A percentile compares a stretch with the other conserved stretches of the same genome.
Conservation (phyloP, 306 rosid genomes). For the Fagus sylvatica region DNA sequence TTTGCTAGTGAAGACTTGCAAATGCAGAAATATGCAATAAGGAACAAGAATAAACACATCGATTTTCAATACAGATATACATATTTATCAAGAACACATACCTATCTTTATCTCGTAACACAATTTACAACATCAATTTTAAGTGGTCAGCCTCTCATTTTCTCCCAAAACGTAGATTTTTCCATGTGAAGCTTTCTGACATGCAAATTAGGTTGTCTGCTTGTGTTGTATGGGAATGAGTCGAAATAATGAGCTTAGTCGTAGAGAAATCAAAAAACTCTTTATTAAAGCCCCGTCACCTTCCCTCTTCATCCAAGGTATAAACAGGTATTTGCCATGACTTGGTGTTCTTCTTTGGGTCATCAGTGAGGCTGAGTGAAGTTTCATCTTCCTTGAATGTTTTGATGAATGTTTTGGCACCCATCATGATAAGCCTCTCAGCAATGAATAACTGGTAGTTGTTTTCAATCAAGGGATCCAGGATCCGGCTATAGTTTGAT, state of each 20-base stretch:
- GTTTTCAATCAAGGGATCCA: conserved; percentile 68
- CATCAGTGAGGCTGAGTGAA: conserved; percentile 81
- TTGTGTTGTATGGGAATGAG: background rate
- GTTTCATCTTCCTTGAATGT: conserved; percentile 80
- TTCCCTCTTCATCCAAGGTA: conserved; percentile 53
- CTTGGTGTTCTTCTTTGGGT: conserved; percentile 91
- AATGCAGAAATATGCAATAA: background rate
- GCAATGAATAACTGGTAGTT: conserved; percentile 88
- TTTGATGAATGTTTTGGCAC: conserved; percentile 76
- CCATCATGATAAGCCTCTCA: conserved; percentile 78
- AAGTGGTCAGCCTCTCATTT: conserved; percentile 29
- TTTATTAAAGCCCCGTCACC: conserved; percentile 31
- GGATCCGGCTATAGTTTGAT: conserved; percentile 67
- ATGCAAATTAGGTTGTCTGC: background rate
- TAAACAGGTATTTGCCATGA: conserved; percentile 84
- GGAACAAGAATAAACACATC: background rate
- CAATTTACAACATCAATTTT: conserved; percentile 46
- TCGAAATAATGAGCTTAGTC: background rate
- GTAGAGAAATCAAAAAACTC: background rate
- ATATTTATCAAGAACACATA: conserved; percentile 29
- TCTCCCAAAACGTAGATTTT: background rate
- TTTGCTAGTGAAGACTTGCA: background rate
- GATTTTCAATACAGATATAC: background rate
- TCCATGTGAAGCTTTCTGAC: conserved; percentile 4
- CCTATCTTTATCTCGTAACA: conserved; percentile 26